Evolutionary conservation across 163 green algal species (phyloP).

Genomic region (Chlorella variabilis): DNA sequence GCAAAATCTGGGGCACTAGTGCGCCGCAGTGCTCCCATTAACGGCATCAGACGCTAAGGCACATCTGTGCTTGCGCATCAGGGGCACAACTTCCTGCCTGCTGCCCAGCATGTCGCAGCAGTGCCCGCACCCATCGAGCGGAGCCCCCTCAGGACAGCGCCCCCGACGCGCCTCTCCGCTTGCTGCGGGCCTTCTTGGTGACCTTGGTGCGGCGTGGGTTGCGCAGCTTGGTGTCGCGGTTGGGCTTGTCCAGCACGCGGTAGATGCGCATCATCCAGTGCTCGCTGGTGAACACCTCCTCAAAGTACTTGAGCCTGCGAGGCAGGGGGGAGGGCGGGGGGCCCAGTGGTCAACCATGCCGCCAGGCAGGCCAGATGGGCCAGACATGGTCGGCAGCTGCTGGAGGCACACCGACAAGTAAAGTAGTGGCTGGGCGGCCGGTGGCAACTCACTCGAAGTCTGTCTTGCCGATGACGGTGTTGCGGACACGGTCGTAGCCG

Average conservation of each 20-base stretch:
- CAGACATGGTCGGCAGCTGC: too few species aligned
- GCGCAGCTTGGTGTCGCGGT: constrained; percentile 49
- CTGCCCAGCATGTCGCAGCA: too few species aligned
- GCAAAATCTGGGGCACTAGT: too few species aligned
- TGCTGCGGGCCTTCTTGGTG: neutral
- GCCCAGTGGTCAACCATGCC: too few species aligned
- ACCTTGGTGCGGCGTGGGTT: constrained; percentile 43
- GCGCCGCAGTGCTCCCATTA: too few species aligned
- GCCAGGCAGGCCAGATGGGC: too few species aligned
- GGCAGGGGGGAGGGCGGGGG: neutral
- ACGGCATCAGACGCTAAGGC: too few species aligned
- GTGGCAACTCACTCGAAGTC: constrained; percentile 59
- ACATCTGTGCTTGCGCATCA: too few species aligned
- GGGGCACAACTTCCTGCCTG: too few species aligned
- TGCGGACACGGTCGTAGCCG: constrained; percentile 71
- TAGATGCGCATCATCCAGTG: constrained; percentile 98
- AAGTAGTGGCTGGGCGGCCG: too few species aligned
- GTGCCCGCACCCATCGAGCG: too few species aligned
- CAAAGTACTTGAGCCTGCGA: constrained; percentile 89
- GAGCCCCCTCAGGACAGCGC: neutral
- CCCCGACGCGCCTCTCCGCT: constrained; percentile 11
- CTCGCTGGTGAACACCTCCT: constrained; percentile 94
- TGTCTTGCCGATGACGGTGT: constrained; percentile 55
- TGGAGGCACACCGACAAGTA: too few species aligned
- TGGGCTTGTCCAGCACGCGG: constrained; percentile 64